phyloP scores from a whole-genome alignment of 2,329 filamentous ascomycete species.

The Mycosphaerella sp. region DNA sequence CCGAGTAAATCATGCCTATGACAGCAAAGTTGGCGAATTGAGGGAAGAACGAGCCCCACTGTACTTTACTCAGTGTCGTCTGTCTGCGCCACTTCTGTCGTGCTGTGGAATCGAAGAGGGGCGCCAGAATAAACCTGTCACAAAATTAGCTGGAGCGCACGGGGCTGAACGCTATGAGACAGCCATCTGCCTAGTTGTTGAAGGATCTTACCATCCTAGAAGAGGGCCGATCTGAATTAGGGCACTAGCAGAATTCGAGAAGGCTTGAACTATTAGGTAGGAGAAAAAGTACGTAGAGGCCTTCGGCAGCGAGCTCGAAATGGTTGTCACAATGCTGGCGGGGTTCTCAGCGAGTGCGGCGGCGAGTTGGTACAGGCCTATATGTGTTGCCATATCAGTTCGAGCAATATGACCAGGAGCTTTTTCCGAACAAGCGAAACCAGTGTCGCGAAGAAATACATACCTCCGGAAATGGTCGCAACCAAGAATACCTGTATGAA shows the following conservation, averaged over 20 bases:
- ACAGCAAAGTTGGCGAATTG: slow-evolving; percentile 96
- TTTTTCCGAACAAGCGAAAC: too few relatives aligned
- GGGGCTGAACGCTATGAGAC: not conserved
- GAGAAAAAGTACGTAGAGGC: slow-evolving; percentile 97
- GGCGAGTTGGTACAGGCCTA: slow-evolving; percentile 4
- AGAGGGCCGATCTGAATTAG: slow-evolving; percentile 77
- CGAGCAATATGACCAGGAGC: not conserved
- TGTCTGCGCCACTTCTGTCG: slow-evolving; percentile 80
- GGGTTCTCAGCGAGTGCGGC: slow-evolving; percentile 60
- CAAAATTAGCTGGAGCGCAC: not conserved
- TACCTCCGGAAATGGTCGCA: slow-evolving; percentile 75
- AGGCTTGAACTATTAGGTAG: slow-evolving; percentile 92
- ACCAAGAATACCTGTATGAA: slow-evolving; percentile 93
- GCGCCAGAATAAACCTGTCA: slow-evolving; percentile 63
- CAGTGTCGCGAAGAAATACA: slow-evolving; percentile 48
- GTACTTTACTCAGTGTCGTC: slow-evolving; percentile 67
- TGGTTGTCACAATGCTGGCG: slow-evolving; percentile 58
- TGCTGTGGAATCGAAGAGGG: slow-evolving; percentile 74
- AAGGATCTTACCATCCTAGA: slow-evolving; percentile 53
- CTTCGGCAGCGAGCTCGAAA: slow-evolving; percentile 75
- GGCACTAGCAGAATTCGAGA: slow-evolving; percentile 84
- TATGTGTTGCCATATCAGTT: not conserved
- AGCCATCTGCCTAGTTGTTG: not conserved
- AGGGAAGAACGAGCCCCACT: slow-evolving; percentile 92
- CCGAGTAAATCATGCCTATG: slow-evolving; percentile 77